Evolutionary conservation across 2,329 filamentous ascomycete genomes (phyloP).

Genomic region (Pyrenophora teres): DNA sequence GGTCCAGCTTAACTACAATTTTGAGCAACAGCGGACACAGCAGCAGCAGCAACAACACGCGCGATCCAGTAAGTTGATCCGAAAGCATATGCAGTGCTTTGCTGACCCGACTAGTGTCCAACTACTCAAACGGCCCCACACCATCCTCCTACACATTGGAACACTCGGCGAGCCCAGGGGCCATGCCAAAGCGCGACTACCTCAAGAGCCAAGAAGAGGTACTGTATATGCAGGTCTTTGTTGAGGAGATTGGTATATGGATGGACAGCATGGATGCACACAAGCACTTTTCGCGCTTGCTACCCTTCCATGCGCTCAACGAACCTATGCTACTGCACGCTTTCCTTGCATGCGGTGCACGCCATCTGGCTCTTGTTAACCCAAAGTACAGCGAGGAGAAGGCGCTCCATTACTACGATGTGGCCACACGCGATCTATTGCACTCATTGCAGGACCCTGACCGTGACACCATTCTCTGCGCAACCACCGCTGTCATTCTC

Average conservation of each 20-base stretch:
- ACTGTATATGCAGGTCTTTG: conserved; percentile 88
- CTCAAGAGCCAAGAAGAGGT: conserved; percentile 78
- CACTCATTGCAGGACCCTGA: conserved; percentile 81
- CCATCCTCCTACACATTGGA: conserved; percentile 32
- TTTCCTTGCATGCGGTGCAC: conserved; percentile 84
- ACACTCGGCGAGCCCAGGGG: conserved; percentile 28
- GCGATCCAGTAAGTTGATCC: conserved; percentile 27
- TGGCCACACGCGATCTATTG: conserved; percentile 77
- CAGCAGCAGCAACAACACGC: conserved; percentile 26
- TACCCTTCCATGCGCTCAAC: conserved; percentile 81
- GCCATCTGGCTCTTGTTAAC: conserved; percentile 75
- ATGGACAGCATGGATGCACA: conserved; percentile 89
- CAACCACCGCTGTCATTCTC: conserved; percentile 83
- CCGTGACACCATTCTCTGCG: conserved; percentile 81
- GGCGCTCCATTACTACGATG: conserved; percentile 82
- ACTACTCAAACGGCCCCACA: conserved; percentile 32
- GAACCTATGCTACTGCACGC: conserved; percentile 90
- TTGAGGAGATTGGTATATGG: conserved; percentile 88
- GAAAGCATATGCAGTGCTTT: not conserved
- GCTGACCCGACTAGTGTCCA: conserved; percentile 27
- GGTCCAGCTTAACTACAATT: conserved; percentile 48
- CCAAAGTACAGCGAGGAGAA: conserved; percentile 74
- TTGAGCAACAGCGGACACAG: conserved; percentile 41
- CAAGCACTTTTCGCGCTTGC: conserved; percentile 81
- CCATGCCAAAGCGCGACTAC: conserved; percentile 59